Percentiles rank a stretch among this genome's conserved stretches.
Conservation (phyloP, 306 rosid species). For the Medicago arabica region DNA sequence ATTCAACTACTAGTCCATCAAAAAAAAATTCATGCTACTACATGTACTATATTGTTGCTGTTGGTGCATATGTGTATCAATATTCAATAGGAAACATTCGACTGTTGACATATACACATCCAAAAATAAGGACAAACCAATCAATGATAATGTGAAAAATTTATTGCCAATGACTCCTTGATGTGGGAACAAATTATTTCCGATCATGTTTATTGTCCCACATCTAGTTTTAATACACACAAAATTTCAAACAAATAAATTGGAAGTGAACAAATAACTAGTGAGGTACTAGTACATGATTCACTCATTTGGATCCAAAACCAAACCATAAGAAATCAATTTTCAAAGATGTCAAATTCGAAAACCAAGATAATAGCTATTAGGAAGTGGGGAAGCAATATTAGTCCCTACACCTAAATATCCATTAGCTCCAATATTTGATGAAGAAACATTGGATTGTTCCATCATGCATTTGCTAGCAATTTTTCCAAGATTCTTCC, state of each 20-base stretch:
- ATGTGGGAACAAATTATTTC: constrained; percentile 39
- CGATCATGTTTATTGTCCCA: background rate
- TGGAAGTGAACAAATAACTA: constrained; percentile 11
- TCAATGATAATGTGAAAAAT: constrained; percentile 14
- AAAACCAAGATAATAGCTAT: constrained; percentile 49
- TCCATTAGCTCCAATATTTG: constrained; percentile 30
- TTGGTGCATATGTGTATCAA: too few relatives aligned
- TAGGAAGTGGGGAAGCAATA: constrained; percentile 36
- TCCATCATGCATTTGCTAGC: constrained; percentile 48
- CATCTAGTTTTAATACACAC: constrained; percentile 19
- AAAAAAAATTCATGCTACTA: too few relatives aligned
- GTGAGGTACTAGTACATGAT: constrained; percentile 23
- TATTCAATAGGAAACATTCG: too few relatives aligned
- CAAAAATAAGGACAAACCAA: constrained; percentile 3
- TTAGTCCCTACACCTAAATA: constrained; percentile 10
- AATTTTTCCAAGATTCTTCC: constrained; percentile 52
- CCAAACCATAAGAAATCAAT: background rate
- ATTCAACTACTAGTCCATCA: too few relatives aligned
- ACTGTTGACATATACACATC: background rate
- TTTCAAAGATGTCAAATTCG: constrained; percentile 50
- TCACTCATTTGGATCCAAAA: constrained; percentile 31
- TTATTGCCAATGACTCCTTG: constrained; percentile 32
- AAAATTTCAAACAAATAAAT: background rate
- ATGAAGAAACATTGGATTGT: constrained; percentile 11
- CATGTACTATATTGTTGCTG: too few relatives aligned